Evolutionary conservation across 371 early-diverging fungal species (phyloP), one percentile per base, ranked within the genome.

Genomic region (Mortierella polycephala): DNA sequence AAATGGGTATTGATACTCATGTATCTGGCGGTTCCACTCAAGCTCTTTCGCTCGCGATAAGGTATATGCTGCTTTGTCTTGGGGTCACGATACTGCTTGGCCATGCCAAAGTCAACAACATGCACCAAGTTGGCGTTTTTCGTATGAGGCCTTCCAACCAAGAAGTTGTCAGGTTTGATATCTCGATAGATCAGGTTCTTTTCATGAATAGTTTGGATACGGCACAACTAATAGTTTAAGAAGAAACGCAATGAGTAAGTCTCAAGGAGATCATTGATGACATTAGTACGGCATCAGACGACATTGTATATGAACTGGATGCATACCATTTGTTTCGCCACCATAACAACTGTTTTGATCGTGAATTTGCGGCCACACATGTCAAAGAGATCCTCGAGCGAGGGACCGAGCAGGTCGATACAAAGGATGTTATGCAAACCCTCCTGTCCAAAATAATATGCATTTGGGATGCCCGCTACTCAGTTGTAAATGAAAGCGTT

Each of bases 101-200:
- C 96, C 94, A 99, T 96, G 58, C 99, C 99, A 84, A 97, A 96
- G 83, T 99, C 99, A 53, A 99, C 89, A 75, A 96, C 92, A 77
- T 91, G 92, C 21, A 94, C 85, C 50, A 84, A 82, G 64, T 89
- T 88, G 21, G 88, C 87, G 55, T 85, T 72, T 30, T 90, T 87
- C 20, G 88, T 87, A 60, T 87, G 82, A 6, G 94, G 91, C 16
- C 92, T 85, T 39, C 97, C 98, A 68, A 97, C 90, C 57, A 98
- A 85, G 82, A 99, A 99, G 87, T 99, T 99, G 84, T 99, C 99
- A 23, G 99, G 99, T 83, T 99, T 99, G 75, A 99, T 99, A 83
- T 99, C 99, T 64, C 99, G 91, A 83, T 99, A 99, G 58, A 99
- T 95, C 71, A 98, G 85, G 80, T 96, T 96, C 83, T 93, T 92